Base-by-base conservation (phyloP, 768 basidiomycete species). In the Trametes coccinea region DNA sequence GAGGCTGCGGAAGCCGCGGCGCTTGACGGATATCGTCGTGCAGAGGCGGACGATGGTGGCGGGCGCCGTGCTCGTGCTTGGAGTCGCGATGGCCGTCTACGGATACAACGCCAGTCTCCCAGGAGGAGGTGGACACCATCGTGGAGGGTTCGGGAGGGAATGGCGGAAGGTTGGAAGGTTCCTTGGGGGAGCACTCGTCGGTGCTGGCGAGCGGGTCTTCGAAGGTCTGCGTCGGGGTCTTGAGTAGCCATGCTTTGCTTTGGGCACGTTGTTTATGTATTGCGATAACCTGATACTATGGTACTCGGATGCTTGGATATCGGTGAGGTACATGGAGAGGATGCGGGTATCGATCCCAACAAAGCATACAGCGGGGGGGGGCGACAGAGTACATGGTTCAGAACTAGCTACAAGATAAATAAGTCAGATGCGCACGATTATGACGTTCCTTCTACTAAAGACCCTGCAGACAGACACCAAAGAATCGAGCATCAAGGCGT, bases 31-130 rank as follows among this genome's bases (percentile, higher is more conserved):
- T 47, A 64, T 74, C 41, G 57, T 72, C 31, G 67, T 62, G 44
- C 59, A 67, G 67, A 69, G 68, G 66, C 74, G 63, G 53, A 64
- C 61, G 68, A 63, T 89, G 70, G 75, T 89, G 33, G 82, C 84
- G 16, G 85, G 89, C 27, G 87, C 88, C 22, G 81, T 90, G 33
- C 70, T 92, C 30, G 83, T 88, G 11, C 76, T 92, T 5, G 88
- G 88, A 11, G 82, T 90, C 22, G 89, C 88, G 8, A 77, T 92
- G 70, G 88, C 87, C 2, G 75, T 74, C 53, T 74, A 73, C 45
- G 68, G 70, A n/a, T 17, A 63, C 41, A 53, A 57, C 29, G 48
- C 45, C 16, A 63, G 64, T 39, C 3, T 62, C 51, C 58, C 64
- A 5, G 53, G 62, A 4, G 13, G 50, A 4, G 46, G 48, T 16